phyloP scores from a whole-genome alignment of 2,329 filamentous ascomycete species.

The Phoma sp. region DNA sequence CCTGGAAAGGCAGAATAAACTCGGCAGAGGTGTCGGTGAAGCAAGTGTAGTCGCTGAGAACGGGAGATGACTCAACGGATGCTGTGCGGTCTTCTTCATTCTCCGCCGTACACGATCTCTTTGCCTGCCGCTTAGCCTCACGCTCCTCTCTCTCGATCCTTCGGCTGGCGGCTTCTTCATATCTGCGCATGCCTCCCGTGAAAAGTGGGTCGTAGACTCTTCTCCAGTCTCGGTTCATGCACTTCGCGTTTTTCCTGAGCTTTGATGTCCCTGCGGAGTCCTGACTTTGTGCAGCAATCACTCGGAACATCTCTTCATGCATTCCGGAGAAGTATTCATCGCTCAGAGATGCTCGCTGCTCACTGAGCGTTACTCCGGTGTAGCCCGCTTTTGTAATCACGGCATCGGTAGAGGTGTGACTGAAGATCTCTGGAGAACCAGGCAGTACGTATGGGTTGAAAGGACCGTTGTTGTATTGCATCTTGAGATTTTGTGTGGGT shows the following conservation, averaged over 20 bases:
- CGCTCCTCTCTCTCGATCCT: neutral
- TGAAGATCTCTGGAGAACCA: neutral
- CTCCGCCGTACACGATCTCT: neutral
- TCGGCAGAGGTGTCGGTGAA: neutral
- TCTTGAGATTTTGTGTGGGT: neutral
- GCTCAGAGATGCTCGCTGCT: neutral
- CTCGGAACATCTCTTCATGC: neutral
- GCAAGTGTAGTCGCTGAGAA: neutral
- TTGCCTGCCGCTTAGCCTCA: neutral
- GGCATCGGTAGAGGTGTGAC: neutral
- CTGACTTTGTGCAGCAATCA: neutral
- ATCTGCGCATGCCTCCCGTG: neutral
- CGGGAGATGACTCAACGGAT: neutral
- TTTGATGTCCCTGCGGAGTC: neutral
- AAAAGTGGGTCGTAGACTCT: neutral
- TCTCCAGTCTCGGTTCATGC: slow-evolving; percentile 1
- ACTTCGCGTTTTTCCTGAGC: neutral
- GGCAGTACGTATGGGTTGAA: neutral
- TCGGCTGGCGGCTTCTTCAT: neutral
- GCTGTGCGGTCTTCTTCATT: neutral
- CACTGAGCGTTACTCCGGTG: neutral
- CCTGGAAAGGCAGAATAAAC: neutral
- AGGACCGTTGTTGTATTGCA: neutral
- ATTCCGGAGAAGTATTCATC: neutral
- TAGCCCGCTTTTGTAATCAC: neutral